These are phyloP conservation scores for Globisporangium iwayamae DNA, from an alignment of 352 stramenopile genomes.

Conservation along the genomic window DNA sequence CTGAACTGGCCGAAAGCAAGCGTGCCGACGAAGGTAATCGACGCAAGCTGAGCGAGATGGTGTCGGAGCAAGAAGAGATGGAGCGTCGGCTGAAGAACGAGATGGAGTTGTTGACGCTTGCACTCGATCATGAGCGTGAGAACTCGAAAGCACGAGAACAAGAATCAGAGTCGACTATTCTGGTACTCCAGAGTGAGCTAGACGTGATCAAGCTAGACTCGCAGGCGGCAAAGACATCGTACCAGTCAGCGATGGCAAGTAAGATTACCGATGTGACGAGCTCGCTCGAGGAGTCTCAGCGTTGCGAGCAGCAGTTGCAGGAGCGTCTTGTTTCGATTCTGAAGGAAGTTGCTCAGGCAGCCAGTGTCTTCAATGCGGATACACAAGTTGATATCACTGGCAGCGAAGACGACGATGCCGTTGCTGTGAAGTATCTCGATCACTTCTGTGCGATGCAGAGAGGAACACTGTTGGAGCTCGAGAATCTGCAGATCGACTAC, in stretches of 20 bases:
- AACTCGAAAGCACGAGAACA: constrained; percentile 37
- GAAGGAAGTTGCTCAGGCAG: constrained; percentile 35
- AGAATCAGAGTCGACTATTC: constrained; percentile 32
- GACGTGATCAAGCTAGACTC: constrained; percentile 30
- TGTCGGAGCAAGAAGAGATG: constrained; percentile 40
- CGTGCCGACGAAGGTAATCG: constrained; percentile 33
- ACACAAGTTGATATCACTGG: constrained; percentile 16
- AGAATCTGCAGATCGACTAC: constrained; percentile 43
- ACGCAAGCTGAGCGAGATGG: constrained; percentile 36
- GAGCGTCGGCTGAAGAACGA: constrained; percentile 34
- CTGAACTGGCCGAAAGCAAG: constrained; percentile 30
- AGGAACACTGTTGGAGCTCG: constrained; percentile 32
- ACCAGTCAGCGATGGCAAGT: constrained; percentile 19
- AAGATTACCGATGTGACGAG: constrained; percentile 33
- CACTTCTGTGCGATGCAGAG: constrained; percentile 36
- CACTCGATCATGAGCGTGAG: constrained; percentile 46
- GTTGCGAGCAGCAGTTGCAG: constrained; percentile 46
- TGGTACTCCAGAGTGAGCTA: constrained; percentile 31
- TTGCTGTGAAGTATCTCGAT: constrained; percentile 29
- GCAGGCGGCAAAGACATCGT: constrained; percentile 22
- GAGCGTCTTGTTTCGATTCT: constrained; percentile 37
- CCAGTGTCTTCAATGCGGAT: constrained; percentile 19
- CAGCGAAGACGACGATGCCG: constrained; percentile 22
- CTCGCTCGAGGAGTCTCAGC: constrained; percentile 34
- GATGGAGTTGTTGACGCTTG: constrained; percentile 36